Conservation (phyloP, 331 rosid species). For the Cydonia oblonga region DNA sequence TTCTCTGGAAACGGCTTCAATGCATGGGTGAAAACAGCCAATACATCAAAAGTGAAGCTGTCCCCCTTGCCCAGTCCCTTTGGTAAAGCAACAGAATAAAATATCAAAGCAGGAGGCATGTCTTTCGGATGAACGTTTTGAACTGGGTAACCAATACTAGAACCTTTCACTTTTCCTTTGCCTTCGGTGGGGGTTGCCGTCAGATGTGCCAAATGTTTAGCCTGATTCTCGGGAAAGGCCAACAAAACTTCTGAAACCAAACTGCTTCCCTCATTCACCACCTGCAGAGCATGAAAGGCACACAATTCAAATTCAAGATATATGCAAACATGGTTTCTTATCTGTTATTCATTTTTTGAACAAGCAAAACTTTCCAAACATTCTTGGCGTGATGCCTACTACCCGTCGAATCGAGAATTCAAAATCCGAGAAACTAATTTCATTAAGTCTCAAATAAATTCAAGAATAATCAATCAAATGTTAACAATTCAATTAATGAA, state of each 20-base stretch:
- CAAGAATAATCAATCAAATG: not conserved
- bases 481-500: not conserved
- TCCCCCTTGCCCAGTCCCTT: slow-evolving; percentile 72
- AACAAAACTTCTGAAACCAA: slow-evolving; percentile 46
- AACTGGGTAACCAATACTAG: slow-evolving; percentile 39
- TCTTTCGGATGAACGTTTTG: slow-evolving; percentile 45
- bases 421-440: not conserved
- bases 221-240: slow-evolving; percentile 65
- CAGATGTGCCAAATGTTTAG: slow-evolving; percentile 56
- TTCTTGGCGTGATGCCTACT: not conserved
- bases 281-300: slow-evolving; percentile 29
- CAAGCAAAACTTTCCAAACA: not conserved
- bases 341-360: not conserved
- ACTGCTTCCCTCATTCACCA: slow-evolving; percentile 61
- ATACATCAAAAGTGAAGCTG: slow-evolving; percentile 46
- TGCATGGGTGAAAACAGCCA: slow-evolving; percentile 54
- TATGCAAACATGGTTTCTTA: too few relatives aligned
- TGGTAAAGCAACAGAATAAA: slow-evolving; percentile 61
- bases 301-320: not conserved
- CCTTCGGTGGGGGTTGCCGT: slow-evolving; percentile 39
- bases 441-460: not conserved
- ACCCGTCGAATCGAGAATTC: not conserved
- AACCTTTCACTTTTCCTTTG: slow-evolving; percentile 57
- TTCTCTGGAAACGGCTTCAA: slow-evolving; percentile 83
- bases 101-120: slow-evolving; percentile 42